Percentiles rank a stretch among this genome's conserved stretches.
These are phyloP conservation scores for Aureobasidium lini DNA, from an alignment of 2,329 filamentous ascomycete species.

Conservation along the genomic window DNA sequence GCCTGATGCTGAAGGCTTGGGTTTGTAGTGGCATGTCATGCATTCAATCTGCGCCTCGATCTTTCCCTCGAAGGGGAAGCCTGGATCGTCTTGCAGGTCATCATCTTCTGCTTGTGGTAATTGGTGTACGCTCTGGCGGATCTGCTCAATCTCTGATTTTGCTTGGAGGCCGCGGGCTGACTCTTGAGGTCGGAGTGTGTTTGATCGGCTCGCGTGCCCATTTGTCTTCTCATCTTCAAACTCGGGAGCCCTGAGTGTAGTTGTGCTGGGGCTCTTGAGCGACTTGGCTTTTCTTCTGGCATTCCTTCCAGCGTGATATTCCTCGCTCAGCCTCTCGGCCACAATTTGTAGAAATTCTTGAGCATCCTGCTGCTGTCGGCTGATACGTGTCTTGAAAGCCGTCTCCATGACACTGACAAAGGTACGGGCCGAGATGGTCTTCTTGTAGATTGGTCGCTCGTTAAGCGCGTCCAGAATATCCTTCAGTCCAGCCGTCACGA, in stretches of 20 bases:
- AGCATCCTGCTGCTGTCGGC: slow-evolving; percentile 90
- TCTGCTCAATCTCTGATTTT: slow-evolving; percentile 6
- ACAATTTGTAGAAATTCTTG: slow-evolving; percentile 96
- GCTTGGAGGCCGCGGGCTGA: slow-evolving; percentile 5
- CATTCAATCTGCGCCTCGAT: slow-evolving; percentile 95
- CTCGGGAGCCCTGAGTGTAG: not conserved
- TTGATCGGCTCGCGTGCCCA: not conserved
- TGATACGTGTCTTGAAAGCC: slow-evolving; percentile 85
- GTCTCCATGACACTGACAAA: slow-evolving; percentile 79
- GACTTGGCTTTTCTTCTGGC: slow-evolving; percentile 54
- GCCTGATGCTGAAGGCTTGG: slow-evolving; percentile 70
- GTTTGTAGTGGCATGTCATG: slow-evolving; percentile 80
- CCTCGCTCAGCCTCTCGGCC: slow-evolving; percentile 83
- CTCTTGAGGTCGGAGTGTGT: not conserved
- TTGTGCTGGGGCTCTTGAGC: slow-evolving; percentile 9
- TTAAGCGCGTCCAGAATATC: slow-evolving; percentile 88
- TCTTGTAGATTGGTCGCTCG: slow-evolving; percentile 85
- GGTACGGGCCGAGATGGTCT: slow-evolving; percentile 79
- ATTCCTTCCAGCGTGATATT: slow-evolving; percentile 78
- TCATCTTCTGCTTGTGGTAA: slow-evolving; percentile 21
- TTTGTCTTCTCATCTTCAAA: not conserved
- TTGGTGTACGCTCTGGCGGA: slow-evolving; percentile 4
- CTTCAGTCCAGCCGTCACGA: slow-evolving; percentile 82
- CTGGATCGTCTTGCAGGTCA: slow-evolving; percentile 43
- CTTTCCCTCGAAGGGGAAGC: slow-evolving; percentile 86